Percentiles rank a stretch among this genome's conserved stretches.
These are phyloP conservation scores for Dendrothele bispora DNA, from an alignment of 768 basidiomycete species.

Conservation along the genomic window DNA sequence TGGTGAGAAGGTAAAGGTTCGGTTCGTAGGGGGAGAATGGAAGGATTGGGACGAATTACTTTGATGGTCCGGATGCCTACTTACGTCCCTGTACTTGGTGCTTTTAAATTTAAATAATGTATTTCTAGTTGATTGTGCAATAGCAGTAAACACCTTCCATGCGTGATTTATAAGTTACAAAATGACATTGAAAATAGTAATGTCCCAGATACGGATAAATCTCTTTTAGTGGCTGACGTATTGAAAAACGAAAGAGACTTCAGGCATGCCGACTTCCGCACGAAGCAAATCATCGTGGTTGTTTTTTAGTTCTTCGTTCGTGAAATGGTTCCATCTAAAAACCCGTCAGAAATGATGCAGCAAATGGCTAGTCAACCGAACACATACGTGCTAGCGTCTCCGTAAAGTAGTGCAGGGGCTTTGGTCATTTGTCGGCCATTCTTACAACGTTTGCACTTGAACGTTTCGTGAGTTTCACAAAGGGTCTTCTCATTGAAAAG, in stretches of 20 bases:
- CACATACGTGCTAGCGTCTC: conserved; percentile 95
- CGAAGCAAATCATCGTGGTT: conserved; percentile 96
- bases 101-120: too few relatives aligned
- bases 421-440: conserved; percentile 84
- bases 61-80: too few relatives aligned
- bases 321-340: conserved; percentile 94
- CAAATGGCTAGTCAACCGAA: conserved; percentile 6
- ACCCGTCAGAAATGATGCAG: background rate
- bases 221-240: conserved; percentile 78
- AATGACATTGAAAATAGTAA: too few relatives aligned
- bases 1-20: conserved; percentile 79
- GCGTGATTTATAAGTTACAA: too few relatives aligned
- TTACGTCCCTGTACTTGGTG: too few relatives aligned
- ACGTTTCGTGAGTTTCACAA: conserved; percentile 96
- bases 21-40: conserved; percentile 71
- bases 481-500: conserved; percentile 82
- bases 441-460: conserved; percentile 93
- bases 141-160: too few relatives aligned
- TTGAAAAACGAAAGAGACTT: conserved; percentile 95
- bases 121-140: too few relatives aligned
- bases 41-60: conserved; percentile 68
- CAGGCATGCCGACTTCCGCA: conserved; percentile 79
- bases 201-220: background rate
- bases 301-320: conserved; percentile 80
- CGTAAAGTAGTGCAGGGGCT: conserved; percentile 85